Base-by-base conservation (phyloP, 1,139 yeast genomes). In the Candida dubliniensis region DNA sequence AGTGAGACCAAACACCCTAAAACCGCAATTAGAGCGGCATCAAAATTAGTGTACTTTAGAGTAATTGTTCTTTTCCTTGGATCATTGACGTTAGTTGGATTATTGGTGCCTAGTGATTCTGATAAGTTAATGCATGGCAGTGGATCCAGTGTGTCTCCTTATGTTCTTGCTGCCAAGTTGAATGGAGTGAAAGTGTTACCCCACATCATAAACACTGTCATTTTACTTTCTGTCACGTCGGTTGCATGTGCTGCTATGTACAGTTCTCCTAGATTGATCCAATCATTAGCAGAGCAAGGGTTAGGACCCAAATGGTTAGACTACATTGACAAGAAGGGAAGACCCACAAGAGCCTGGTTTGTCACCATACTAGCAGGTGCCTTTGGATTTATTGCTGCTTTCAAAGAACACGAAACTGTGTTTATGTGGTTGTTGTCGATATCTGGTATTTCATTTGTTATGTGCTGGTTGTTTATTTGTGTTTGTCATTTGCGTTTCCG, bases 241-340 rank as follows among this genome's bases (percentile, higher is more conserved):
- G 69, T 66, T 38, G 70, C 69, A 15, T 64, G 64, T 46, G 66
- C 71, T 7, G 64, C 69, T 35, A 69, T 66, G 48, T 66, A 63
- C 47, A 69, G 68, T 26, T 56, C 66, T 3, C 65, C 68, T 15
- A 58, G 71, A 50, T 62, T 69, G 18, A 55, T 66, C 30, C 67
- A 66, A 14, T 69, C 71, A 2, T 56, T 66, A 38, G 69, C 69
- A 12, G 68, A 69, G 34, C 61, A 64, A 47, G 59, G 57, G 36
- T 66, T 64, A 49, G 71, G 65, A 6, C 71, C 71, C 5, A 42
- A 57, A 36, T 54, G 65, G 49, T 55, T 66, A 37, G 56, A 58
- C 41, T 66, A 64, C 47, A 62, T 66, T 34, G 71, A 66, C 47
- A 59, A 63, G 48, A 55, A 55, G 36, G 71, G 71, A 15, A 56